Conservation (phyloP, 2,329 filamentous ascomycete genomes). For the Penicillium griseofulvum region DNA sequence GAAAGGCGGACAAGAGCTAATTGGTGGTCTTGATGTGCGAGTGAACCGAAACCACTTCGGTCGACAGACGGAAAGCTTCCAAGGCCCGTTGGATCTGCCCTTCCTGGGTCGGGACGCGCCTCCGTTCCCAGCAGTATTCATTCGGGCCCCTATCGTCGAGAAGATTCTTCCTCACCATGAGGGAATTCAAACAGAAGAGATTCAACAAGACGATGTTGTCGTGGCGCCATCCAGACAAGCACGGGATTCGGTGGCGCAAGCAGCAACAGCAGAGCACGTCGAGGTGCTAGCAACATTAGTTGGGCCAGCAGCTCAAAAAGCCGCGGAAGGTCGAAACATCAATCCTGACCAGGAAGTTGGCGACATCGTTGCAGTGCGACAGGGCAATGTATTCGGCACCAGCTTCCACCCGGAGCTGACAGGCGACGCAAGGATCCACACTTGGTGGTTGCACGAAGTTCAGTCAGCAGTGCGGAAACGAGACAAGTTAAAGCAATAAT, state of each 20-base stretch:
- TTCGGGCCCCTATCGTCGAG: constrained; percentile 90
- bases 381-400: constrained; percentile 89
- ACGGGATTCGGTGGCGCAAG: constrained; percentile 45
- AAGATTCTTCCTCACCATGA: constrained; percentile 60
- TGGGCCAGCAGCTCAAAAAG: constrained; percentile 50
- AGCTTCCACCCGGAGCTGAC: constrained; percentile 97
- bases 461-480: constrained; percentile 40
- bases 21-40: constrained; percentile 85
- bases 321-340: constrained; percentile 43
- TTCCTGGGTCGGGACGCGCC: constrained; percentile 55
- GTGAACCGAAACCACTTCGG: constrained; percentile 96
- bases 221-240: constrained; percentile 56
- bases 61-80: constrained; percentile 87
- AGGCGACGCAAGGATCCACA: constrained; percentile 80
- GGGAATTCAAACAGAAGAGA: constrained; percentile 53
- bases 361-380: constrained; percentile 83
- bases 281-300: constrained; percentile 60
- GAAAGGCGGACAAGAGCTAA: constrained; percentile 85
- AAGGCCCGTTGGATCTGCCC: constrained; percentile 68
- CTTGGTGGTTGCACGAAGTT: constrained; percentile 86
- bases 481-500: constrained; percentile 21
- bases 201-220: constrained; percentile 50
- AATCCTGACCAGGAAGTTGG: constrained; percentile 47
- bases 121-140: constrained; percentile 82
- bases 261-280: constrained; percentile 49